phyloP scores from a whole-genome alignment of 1,139 yeast genomes.

The Diutina pseudorugosa region DNA sequence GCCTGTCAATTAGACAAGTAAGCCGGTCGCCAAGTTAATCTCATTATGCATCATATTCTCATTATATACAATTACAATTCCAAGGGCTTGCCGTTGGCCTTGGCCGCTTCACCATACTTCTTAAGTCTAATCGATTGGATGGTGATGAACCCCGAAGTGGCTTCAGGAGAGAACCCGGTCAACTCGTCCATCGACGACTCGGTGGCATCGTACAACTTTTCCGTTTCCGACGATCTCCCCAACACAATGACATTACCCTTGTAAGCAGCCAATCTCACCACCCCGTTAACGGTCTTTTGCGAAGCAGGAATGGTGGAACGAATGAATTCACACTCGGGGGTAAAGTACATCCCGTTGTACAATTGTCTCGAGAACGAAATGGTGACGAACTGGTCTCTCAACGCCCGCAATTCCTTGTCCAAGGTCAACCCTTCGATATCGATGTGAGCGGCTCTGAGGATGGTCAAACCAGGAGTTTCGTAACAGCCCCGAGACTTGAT shows the following conservation, averaged over 20 bases:
- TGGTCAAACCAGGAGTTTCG: conserved; percentile 96
- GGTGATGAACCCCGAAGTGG: conserved; percentile 93
- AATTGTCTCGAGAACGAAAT: conserved; percentile 81
- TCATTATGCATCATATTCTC: conserved; percentile 1
- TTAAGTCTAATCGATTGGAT: conserved; percentile 96
- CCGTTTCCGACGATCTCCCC: conserved; percentile 93
- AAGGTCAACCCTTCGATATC: conserved; percentile 94
- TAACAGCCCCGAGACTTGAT: conserved; percentile 98
- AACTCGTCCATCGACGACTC: conserved; percentile 98
- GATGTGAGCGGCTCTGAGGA: conserved; percentile 86
- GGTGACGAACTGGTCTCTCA: conserved; percentile 94
- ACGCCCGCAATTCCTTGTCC: conserved; percentile 94
- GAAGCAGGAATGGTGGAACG: conserved; percentile 91
- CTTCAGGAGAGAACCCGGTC: conserved; percentile 95
- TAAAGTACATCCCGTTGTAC: conserved; percentile 95
- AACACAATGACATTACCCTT: conserved; percentile 76
- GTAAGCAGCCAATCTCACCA: conserved; percentile 86
- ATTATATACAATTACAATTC: conserved; percentile 7
- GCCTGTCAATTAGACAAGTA: too few species aligned
- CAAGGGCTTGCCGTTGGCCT: conserved; percentile 45
- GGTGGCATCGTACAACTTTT: conserved; percentile 92
- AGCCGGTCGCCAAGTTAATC: too few species aligned
- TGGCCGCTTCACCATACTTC: conserved; percentile 93
- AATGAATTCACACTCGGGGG: conserved; percentile 96
- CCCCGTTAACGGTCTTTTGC: conserved; percentile 90